Base-by-base conservation (phyloP, 352 stramenopile genomes). In the Discostella stelligera region DNA sequence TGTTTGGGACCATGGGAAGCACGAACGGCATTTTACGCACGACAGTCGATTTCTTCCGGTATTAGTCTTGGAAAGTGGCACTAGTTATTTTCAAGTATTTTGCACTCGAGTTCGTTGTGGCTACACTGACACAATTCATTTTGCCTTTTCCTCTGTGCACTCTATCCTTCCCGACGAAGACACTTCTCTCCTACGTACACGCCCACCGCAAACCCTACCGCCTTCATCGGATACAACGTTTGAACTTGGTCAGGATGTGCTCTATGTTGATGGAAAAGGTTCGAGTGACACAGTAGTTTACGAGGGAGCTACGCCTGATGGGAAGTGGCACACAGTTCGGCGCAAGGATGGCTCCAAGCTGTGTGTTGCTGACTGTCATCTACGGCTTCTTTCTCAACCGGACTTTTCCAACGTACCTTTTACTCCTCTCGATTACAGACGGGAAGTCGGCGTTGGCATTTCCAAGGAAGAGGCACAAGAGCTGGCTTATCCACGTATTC, bases 1-100 rank as follows among this genome's bases (percentile, higher is more conserved):
- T 7, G 25, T 44, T 16, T 75, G 65, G 73, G 73, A 80, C 67
- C 39, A 80, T 56, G 39, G 60, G 3, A 65, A 71, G 16, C 20
- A 75, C 32, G 41, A 53, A 32, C 14, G 52, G n/a, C 16, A 58
- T 49, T 72, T 72, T 20, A 21, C 25, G 7, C 73, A 80, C 20
- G 9, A 21, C 18, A 8, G 10, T n/a, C 23, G 16, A 58, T 11
- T 18, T 23, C 32, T 80, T 20, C 73, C 73, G 21, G 52, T 61
- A 18, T 16, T 75, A 3, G 6, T 37, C 16, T 25, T 74, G 1
- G 54, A 75, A 23, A 23, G 18, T 23, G 66, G 73, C 0, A 60
- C 32, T 13, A 41, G 9, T 6, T 67, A 65, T 20, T 80, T 64
- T 30, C 41, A 37, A 3, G n/a, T 46, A 3, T 79, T 70, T 23